phyloP scores from a whole-genome alignment of 345 rosid species.

The Lepidium didymum region DNA sequence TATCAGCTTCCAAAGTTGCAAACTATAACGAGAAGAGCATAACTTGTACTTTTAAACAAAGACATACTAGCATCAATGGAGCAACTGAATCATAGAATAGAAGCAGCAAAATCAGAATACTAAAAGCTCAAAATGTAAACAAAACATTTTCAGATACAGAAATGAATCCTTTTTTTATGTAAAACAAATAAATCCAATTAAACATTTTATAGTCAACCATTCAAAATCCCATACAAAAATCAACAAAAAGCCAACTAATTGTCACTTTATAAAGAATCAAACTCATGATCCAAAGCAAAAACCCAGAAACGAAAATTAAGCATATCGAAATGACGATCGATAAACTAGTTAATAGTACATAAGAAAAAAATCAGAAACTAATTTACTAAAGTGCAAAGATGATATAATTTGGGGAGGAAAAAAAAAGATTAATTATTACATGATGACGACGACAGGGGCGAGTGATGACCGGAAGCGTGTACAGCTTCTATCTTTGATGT shows the following conservation, averaged over 20 bases:
- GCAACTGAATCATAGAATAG: not conserved
- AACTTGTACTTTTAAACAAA: not conserved
- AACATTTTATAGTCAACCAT: not conserved
- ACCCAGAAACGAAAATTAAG: not conserved
- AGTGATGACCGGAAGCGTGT: conserved; percentile 19
- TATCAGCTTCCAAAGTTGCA: not conserved
- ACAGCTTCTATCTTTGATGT: conserved; percentile 4
- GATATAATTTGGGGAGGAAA: not conserved
- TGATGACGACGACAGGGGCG: conserved; percentile 2
- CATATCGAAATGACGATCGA: not conserved
- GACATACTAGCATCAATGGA: not conserved
- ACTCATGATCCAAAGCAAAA: conserved; percentile 3
- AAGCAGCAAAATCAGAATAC: not conserved
- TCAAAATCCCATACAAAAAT: not conserved
- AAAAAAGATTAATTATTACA: not conserved
- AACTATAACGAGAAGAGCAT: not conserved
- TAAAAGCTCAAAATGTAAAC: not conserved
- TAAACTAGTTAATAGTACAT: not conserved
- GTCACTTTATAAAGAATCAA: not conserved
- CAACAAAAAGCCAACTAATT: not conserved
- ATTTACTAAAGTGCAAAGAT: not conserved
- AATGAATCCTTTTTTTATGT: not conserved
- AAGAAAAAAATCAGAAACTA: not conserved
- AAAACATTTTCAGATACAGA: not conserved
- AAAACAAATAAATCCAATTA: too few relatives aligned